Evolutionary conservation across 306 rosid genomes (phyloP).

Genomic region (Pueraria montana): DNA sequence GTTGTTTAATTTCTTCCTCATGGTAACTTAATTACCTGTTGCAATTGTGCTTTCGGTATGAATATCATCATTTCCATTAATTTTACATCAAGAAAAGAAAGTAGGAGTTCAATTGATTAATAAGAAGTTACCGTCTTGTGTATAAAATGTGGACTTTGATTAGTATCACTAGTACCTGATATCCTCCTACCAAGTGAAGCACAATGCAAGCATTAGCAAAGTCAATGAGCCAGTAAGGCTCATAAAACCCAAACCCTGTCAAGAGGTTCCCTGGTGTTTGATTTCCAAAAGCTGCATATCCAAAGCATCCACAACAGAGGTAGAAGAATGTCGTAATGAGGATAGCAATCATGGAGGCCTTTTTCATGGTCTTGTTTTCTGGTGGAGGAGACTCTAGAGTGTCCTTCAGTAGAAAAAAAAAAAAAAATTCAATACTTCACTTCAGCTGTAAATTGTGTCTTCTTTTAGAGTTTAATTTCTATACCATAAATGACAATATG

Average conservation of each 20-base stretch:
- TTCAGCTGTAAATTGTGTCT: constrained; percentile 14
- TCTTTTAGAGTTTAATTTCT: background rate
- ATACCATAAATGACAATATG: background rate
- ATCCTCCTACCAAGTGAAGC: constrained; percentile 90
- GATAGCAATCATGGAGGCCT: constrained; percentile 68
- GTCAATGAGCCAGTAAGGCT: constrained; percentile 88
- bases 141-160: background rate
- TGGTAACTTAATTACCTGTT: background rate
- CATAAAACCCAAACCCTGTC: constrained; percentile 84
- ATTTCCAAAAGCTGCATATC: constrained; percentile 90
- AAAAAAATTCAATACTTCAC: constrained; percentile 2
- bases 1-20: background rate
- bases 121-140: background rate
- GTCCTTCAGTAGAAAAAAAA: constrained; percentile 65
- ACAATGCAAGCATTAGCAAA: constrained; percentile 89
- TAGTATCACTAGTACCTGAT: constrained; percentile 70
- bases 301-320: constrained; percentile 87
- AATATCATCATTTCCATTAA: constrained; percentile 3
- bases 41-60: background rate
- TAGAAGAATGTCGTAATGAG: constrained; percentile 80
- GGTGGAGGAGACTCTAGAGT: constrained; percentile 84
- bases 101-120: background rate
- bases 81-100: constrained; percentile 21
- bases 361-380: constrained; percentile 86
- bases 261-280: constrained; percentile 88